Evolutionary conservation across 163 green algal species (phyloP), one percentile per base, ranked within the genome.

Genomic region (Volvox carteri): DNA sequence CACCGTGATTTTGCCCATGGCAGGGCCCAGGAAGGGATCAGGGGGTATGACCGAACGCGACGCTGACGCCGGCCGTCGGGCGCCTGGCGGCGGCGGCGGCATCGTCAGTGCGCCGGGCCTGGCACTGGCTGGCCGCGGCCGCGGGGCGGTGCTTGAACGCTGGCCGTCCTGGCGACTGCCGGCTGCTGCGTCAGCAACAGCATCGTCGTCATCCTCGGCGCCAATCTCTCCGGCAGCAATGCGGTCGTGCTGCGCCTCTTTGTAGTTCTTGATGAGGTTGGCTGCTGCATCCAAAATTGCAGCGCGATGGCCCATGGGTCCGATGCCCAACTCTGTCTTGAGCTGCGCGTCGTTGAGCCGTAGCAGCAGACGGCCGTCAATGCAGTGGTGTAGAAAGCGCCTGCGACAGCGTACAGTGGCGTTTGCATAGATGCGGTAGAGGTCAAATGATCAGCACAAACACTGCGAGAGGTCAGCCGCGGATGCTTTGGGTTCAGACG

Each of bases 281-380:
- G 84, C 16, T 2, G 93, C 78, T 3, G 86, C 91, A 19, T 92
- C 78, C 25, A 92, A 84, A 35, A 95, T 46, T 12, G 85, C 60
- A 0, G 23, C 39, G 16, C 92, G 81, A 81, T 95, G 92, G 30
- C 90, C 92, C 73, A 93, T 81, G 12, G 92, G 89, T 46, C 87
- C 91, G 48, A 95, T 92, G 52, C 86, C 90, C 50, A 94, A 39
- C 39, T 93, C 90, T 2, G 85, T 67, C 76, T 95, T 95, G 58
- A 96, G 91, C 74, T 93, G 54, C 28, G 72, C 41, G 58, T 94
- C 90, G 2, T 39, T 92, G 1, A 96, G 75, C 3, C 76, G 70
- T 74, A 95, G 90, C 78, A 96, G 92, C 81, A 96, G 83, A 11
- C 54, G 54, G 41, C 94, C 94, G 75, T 93, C 90, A 1, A 96